Conservation (phyloP, 768 basidiomycete species). For the Suillus plorans region DNA sequence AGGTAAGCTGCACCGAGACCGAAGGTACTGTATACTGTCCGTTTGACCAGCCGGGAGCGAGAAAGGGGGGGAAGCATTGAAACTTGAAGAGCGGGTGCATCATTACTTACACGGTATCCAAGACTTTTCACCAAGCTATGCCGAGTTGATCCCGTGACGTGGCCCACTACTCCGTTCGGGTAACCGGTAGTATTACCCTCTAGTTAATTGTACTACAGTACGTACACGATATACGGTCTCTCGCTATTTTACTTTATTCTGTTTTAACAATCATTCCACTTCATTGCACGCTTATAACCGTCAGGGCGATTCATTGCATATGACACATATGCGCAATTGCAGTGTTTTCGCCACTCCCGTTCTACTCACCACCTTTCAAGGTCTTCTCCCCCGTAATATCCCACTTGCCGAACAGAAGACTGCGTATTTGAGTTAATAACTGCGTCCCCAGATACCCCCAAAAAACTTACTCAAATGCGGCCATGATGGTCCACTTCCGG, state of each 20-base stretch:
- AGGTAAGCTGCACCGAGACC: conserved; percentile 35
- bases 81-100: neutral
- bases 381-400: conserved; percentile 25
- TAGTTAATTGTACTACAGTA: neutral
- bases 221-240: neutral
- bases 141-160: conserved; percentile 4
- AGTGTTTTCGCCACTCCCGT: neutral
- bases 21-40: conserved; percentile 23
- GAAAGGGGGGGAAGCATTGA: neutral
- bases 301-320: neutral
- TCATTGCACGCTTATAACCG: neutral
- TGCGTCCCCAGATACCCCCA: neutral
- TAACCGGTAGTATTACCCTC: neutral
- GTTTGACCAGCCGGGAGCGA: conserved; percentile 13
- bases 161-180: neutral
- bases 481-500: conserved; percentile 96
- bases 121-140: neutral
- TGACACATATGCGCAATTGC: neutral
- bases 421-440: conserved; percentile 6
- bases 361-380: conserved; percentile 7
- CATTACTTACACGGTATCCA: no score
- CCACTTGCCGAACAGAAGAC: conserved; percentile 49
- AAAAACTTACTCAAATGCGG: conserved; percentile 78
- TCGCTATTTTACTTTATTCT: neutral
- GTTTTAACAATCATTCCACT: neutral